phyloP scores from a whole-genome alignment of 805 yeast genomes.

The Starmerella ratchasimensis region DNA sequence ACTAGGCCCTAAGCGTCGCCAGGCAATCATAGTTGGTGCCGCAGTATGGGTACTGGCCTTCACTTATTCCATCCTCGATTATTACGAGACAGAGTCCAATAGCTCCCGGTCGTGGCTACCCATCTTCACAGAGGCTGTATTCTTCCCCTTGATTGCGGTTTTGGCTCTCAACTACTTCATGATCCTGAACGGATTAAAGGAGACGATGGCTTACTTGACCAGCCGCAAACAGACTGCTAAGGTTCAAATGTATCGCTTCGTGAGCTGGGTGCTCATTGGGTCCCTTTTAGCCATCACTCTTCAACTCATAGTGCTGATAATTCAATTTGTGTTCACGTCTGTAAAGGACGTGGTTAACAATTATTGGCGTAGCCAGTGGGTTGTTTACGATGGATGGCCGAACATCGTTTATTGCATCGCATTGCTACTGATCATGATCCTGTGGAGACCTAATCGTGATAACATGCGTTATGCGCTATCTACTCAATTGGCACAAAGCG shows the following conservation, averaged over 20 bases:
- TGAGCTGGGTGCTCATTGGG: slow-evolving; percentile 59
- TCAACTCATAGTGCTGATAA: slow-evolving; percentile 54
- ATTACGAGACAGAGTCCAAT: slow-evolving; percentile 26
- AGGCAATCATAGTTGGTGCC: slow-evolving; percentile 45
- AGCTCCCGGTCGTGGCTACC: slow-evolving; percentile 25
- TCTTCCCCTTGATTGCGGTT: slow-evolving; percentile 59
- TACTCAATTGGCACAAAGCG: slow-evolving; percentile 72
- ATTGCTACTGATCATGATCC: slow-evolving; percentile 68
- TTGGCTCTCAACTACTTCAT: slow-evolving; percentile 60
- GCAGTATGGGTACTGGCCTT: slow-evolving; percentile 43
- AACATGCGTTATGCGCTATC: slow-evolving; percentile 91
- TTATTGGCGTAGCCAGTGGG: slow-evolving; percentile 86
- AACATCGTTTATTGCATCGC: slow-evolving; percentile 73
- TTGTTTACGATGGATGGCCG: slow-evolving; percentile 89
- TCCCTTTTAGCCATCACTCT: slow-evolving; percentile 48
- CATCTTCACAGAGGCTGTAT: slow-evolving; percentile 38
- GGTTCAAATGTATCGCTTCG: slow-evolving; percentile 66
- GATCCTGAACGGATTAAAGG: slow-evolving; percentile 57
- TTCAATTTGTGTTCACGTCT: slow-evolving; percentile 56
- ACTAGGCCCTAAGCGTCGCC: slow-evolving; percentile 65
- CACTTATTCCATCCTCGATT: slow-evolving; percentile 41
- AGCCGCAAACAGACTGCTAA: slow-evolving; percentile 88
- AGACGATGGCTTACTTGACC: slow-evolving; percentile 57
- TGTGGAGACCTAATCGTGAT: slow-evolving; percentile 97
- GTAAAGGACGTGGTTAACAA: slow-evolving; percentile 64